These are phyloP conservation scores for Phytophthora ramorum DNA, from an alignment of 352 stramenopile species.

Conservation along the genomic window DNA sequence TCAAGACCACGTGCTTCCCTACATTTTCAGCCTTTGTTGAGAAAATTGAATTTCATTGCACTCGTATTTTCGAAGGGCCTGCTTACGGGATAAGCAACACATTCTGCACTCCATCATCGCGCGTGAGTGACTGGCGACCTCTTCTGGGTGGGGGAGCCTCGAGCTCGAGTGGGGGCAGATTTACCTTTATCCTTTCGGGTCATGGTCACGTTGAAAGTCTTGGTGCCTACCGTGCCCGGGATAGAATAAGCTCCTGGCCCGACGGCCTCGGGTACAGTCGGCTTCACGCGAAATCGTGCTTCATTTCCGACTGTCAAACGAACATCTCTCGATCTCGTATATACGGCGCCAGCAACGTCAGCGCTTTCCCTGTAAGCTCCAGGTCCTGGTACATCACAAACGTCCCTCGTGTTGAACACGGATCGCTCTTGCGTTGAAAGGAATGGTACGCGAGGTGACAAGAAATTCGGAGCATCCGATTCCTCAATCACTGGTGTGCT, in stretches of 20 bases:
- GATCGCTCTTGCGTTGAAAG: slow-evolving; percentile 51
- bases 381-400: slow-evolving; percentile 54
- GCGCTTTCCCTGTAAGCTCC: slow-evolving; percentile 47
- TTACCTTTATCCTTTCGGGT: slow-evolving; percentile 26
- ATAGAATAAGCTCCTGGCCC: slow-evolving; percentile 66
- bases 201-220: slow-evolving; percentile 81
- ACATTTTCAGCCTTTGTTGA: no score
- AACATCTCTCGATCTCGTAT: slow-evolving; percentile 47
- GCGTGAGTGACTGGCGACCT: background rate
- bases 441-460: slow-evolving; percentile 42
- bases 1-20: no score
- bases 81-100: no score
- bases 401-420: slow-evolving; percentile 51
- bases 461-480: slow-evolving; percentile 11
- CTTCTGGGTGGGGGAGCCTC: slow-evolving; percentile 16
- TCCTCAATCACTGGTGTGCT: slow-evolving; percentile 2
- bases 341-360: slow-evolving; percentile 9
- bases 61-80: no score
- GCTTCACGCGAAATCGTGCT: slow-evolving; percentile 57
- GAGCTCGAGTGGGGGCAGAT: slow-evolving; percentile 15
- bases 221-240: slow-evolving; percentile 57
- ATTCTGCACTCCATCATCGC: slow-evolving; percentile 4
- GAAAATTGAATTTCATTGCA: no score
- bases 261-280: slow-evolving; percentile 51
- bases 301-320: slow-evolving; percentile 59